Evolutionary conservation across 306 rosid species (phyloP).

Genomic region (Pachyrhizus erosus): DNA sequence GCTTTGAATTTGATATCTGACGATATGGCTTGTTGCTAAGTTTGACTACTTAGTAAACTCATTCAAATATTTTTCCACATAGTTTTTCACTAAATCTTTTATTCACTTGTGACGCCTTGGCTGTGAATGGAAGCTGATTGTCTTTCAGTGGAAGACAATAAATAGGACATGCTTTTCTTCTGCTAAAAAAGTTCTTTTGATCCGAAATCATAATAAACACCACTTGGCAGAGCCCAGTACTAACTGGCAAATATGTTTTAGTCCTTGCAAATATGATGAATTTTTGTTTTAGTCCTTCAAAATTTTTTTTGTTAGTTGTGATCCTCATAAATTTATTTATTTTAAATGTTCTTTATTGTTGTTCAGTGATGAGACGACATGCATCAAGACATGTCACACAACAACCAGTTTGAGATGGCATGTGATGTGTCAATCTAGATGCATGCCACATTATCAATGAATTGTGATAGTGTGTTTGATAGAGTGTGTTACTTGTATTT

Average conservation of each 20-base stretch:
- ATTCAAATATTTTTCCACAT: conserved; percentile 8
- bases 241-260: not conserved
- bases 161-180: not conserved
- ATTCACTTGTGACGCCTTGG: conserved; percentile 11
- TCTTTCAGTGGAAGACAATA: not conserved
- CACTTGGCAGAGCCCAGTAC: not conserved
- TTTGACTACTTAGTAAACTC: conserved; percentile 15
- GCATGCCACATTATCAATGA: too few relatives aligned
- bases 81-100: not conserved
- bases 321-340: not conserved
- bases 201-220: not conserved
- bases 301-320: not conserved
- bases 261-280: not conserved
- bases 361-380: not conserved
- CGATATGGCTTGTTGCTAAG: not conserved
- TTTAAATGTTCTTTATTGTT: not conserved
- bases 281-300: not conserved
- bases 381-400: not conserved
- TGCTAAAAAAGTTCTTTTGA: not conserved
- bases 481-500: not conserved
- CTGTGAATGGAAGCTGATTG: conserved; percentile 16
- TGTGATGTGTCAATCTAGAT: not conserved
- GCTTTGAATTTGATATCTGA: not conserved
- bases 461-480: not conserved
- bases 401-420: not conserved